Conservation (phyloP, 148 eudicot genomes). For the Camellia lanceoleosa region DNA sequence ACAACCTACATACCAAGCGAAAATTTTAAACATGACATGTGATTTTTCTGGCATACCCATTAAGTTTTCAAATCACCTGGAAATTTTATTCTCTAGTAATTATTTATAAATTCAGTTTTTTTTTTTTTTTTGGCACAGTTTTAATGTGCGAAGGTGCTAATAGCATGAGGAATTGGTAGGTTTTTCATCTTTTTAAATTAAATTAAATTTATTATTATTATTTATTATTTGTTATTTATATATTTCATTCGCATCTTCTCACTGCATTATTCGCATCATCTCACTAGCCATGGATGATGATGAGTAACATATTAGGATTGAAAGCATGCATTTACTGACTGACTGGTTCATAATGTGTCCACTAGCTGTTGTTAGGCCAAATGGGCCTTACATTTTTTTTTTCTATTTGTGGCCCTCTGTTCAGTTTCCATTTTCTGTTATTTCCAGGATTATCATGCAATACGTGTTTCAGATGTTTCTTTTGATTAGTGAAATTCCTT, state of each 20-base stretch:
- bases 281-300: neutral
- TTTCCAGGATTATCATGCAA: neutral
- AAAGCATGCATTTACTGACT: neutral
- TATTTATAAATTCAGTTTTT: neutral
- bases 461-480: neutral
- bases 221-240: too few species aligned
- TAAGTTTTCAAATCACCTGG: neutral
- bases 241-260: too few species aligned
- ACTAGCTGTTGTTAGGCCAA: neutral
- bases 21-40: neutral
- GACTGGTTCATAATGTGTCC: neutral
- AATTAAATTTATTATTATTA: too few species aligned
- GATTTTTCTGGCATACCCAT: neutral
- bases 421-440: neutral
- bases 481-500: neutral
- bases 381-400: neutral
- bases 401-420: slow-evolving; percentile 7
- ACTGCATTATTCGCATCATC: too few species aligned
- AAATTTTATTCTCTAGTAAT: neutral
- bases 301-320: neutral
- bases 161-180: too few species aligned
- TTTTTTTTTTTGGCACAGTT: too few species aligned
- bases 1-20: neutral
- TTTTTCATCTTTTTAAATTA: too few species aligned
- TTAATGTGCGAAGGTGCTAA: too few species aligned